Conservation (phyloP, 371 early-diverging fungal species). For the Rhizopus delemar region DNA sequence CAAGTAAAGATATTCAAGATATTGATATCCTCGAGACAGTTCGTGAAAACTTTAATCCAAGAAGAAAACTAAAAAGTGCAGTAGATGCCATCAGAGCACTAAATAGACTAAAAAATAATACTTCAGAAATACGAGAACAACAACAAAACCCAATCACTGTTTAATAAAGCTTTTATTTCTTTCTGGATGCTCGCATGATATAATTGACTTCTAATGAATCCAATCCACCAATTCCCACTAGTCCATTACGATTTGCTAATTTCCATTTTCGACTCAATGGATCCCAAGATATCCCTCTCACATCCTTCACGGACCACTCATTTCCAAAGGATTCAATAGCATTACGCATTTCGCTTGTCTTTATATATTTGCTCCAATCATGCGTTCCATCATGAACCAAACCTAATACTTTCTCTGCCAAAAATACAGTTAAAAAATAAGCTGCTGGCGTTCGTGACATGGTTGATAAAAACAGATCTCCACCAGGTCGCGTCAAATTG, state of each 20-base stretch:
- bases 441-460: constrained; percentile 85
- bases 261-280: constrained; percentile 46
- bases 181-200: constrained; percentile 41
- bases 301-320: constrained; percentile 47
- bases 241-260: constrained; percentile 34
- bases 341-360: constrained; percentile 24
- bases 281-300: constrained; percentile 51
- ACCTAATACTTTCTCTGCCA: constrained; percentile 81
- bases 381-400: constrained; percentile 90
- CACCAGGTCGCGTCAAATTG: constrained; percentile 68
- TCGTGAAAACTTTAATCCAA: constrained; percentile 66
- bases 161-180: constrained; percentile 8
- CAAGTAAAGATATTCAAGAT: constrained; percentile 55
- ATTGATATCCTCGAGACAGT: constrained; percentile 74
- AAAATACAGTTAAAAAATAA: constrained; percentile 75
- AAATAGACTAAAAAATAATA: constrained; percentile 27
- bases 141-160: background rate
- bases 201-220: constrained; percentile 52
- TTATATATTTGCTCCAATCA: constrained; percentile 82
- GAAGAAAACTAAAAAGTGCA: constrained; percentile 41
- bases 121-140: too few species aligned
- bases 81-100: constrained; percentile 43
- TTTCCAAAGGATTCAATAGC: constrained; percentile 15
- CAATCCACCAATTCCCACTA: constrained; percentile 36
- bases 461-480: constrained; percentile 82